Base-by-base conservation (phyloP, 2,329 filamentous ascomycete genomes). In the Alternaria viburni region DNA sequence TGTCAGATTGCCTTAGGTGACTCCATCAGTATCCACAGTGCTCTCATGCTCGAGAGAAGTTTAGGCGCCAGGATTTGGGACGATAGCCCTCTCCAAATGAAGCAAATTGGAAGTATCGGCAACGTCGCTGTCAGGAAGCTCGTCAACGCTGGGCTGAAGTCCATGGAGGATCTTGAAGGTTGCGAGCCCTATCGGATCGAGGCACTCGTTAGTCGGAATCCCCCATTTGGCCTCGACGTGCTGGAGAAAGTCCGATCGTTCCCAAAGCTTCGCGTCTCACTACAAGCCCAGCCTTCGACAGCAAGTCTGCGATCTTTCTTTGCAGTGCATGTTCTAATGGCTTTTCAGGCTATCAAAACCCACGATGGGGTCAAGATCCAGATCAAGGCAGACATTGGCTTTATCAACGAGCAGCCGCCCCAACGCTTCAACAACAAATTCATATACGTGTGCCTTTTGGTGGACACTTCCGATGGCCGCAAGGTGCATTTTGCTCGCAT, bases 21-120 rank as follows among this genome's bases (percentile, higher is more conserved):
- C 75, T 90, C 92, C 0, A 78, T 88, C 5, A 86, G 90, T 2
- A 85, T 89, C 2, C 86, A 86, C 26, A 89, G 89, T 64, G 91
- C 91, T 6, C 85, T 98, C 2, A 91, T 95, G 73, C 85, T 98
- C 6, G 86, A 91, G 51, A 86, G 95, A 60, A 93, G 92, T 67
- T 81, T 98, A 55, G 86, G 88, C 21, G 91, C 93, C 2, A 87
- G 86, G 62, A 86, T 86, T 1, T 97, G 94, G 96, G 96, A 99
- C 73, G 89, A 91, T 32, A 91, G 89, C 3, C 88, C 92, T 0
- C 84, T 91, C 21, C 92, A 97, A 69, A 86, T 99, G 73, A 91
- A 91, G 64, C 95, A 98, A 77, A 86, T 99, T 2, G 88, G 92
- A 0, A 87, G 89, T 3, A 87, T 98, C 64, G 96, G 96, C 0